Conservation (phyloP, 371 early-diverging fungal genomes). For the Batkoa obscura region DNA sequence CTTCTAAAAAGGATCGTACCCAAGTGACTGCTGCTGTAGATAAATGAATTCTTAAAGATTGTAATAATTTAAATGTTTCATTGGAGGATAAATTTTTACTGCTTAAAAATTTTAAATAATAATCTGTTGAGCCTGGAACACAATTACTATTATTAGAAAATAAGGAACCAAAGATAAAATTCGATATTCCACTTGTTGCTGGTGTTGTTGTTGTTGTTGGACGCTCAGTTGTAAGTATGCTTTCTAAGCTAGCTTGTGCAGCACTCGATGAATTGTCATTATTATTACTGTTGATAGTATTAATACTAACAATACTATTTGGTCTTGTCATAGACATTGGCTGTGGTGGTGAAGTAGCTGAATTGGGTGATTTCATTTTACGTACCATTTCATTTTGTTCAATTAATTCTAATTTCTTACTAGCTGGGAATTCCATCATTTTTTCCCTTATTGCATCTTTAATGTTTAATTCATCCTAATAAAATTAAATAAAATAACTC, state of each 20-base stretch:
- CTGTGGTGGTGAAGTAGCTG: background rate
- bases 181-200: background rate
- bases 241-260: constrained; percentile 5
- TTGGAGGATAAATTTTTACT: constrained; percentile 13
- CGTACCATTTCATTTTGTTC: constrained; percentile 27
- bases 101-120: constrained; percentile 1
- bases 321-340: constrained; percentile 12
- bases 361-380: constrained; percentile 6
- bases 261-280: constrained; percentile 3
- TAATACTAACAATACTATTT: constrained; percentile 1
- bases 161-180: background rate
- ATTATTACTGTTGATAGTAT: background rate
- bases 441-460: constrained; percentile 25
- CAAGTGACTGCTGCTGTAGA: constrained; percentile 29
- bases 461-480: constrained; percentile 34
- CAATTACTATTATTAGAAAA: background rate
- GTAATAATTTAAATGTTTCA: constrained; percentile 24
- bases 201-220: constrained; percentile 10
- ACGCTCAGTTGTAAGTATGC: constrained; percentile 6
- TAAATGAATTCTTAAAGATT: constrained; percentile 22
- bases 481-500: background rate
- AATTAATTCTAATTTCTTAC: constrained; percentile 24
- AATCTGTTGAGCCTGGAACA: background rate
- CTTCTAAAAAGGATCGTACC: constrained; percentile 35
- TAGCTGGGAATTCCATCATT: constrained; percentile 23